These are phyloP conservation scores for Penicillium desertorum DNA, from an alignment of 495 filamentous ascomycete species.

Conservation along the genomic window DNA sequence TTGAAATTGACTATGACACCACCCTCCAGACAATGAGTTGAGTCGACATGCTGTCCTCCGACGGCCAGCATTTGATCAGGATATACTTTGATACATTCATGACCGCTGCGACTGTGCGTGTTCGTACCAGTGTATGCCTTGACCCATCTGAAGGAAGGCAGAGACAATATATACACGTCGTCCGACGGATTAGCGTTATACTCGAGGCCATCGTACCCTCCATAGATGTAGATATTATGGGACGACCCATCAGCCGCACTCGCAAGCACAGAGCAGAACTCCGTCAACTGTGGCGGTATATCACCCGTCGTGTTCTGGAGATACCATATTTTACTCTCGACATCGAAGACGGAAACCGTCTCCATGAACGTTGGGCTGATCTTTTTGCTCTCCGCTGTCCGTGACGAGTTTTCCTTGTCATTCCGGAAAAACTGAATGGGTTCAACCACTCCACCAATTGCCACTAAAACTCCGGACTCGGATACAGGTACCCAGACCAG, in stretches of 20 bases:
- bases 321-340: slow-evolving; percentile 53
- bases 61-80: slow-evolving; percentile 72
- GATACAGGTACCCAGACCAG: slow-evolving; percentile 71
- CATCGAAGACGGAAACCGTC: slow-evolving; percentile 68
- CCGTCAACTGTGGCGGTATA: slow-evolving; percentile 51
- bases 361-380: slow-evolving; percentile 61
- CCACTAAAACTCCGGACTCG: slow-evolving; percentile 60
- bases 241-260: slow-evolving; percentile 59
- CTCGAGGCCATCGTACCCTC: slow-evolving; percentile 59
- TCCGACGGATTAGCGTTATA: slow-evolving; percentile 45
- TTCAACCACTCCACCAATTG: slow-evolving; percentile 64
- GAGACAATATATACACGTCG: slow-evolving; percentile 70
- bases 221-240: slow-evolving; percentile 75
- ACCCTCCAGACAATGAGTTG: slow-evolving; percentile 48
- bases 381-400: slow-evolving; percentile 47
- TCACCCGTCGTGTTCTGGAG: slow-evolving; percentile 59
- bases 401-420: slow-evolving; percentile 26
- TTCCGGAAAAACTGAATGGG: slow-evolving; percentile 38
- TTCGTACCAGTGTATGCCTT: slow-evolving; percentile 51
- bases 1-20: slow-evolving; percentile 64
- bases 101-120: slow-evolving; percentile 56
- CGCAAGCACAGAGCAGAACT: slow-evolving; percentile 67
- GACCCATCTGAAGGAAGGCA: slow-evolving; percentile 78
- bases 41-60: slow-evolving; percentile 50
- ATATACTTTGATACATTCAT: slow-evolving; percentile 66